Evolutionary conservation across 768 basidiomycete species (phyloP).

Genomic region (Tubosaeta sp.): DNA sequence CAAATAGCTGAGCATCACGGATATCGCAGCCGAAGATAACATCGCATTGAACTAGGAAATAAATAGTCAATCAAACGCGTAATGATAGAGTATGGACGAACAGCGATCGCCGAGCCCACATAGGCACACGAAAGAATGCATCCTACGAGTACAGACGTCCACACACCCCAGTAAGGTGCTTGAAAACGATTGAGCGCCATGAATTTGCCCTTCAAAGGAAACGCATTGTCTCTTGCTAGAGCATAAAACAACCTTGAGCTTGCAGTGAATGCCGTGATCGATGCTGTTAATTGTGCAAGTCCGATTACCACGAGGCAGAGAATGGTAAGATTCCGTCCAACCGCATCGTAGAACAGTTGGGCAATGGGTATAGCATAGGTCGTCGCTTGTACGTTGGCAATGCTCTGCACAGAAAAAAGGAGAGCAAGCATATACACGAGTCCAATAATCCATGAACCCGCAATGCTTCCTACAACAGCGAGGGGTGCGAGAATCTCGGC

Average conservation of each 20-base stretch:
- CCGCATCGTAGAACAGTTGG: conserved; percentile 53
- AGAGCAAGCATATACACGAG: conserved; percentile 56
- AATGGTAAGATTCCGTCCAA: conserved; percentile 42
- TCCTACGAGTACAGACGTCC: conserved; percentile 49
- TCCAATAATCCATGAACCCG: conserved; percentile 54
- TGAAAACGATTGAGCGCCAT: conserved; percentile 51
- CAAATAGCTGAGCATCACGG: conserved; percentile 55
- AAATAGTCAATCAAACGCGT: neutral
- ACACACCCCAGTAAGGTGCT: conserved; percentile 53
- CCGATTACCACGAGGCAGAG: conserved; percentile 49
- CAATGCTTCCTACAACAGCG: conserved; percentile 52
- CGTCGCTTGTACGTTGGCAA: conserved; percentile 45
- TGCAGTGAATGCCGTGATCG: conserved; percentile 55
- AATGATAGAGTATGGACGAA: conserved; percentile 25
- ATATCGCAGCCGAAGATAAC: conserved; percentile 51
- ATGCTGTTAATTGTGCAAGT: conserved; percentile 51
- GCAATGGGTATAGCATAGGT: conserved; percentile 56
- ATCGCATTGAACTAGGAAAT: conserved; percentile 48
- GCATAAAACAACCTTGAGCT: conserved; percentile 56
- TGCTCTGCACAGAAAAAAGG: conserved; percentile 53
- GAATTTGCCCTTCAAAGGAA: conserved; percentile 44
- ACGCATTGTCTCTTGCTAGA: conserved; percentile 49
- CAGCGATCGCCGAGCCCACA: conserved; percentile 52
- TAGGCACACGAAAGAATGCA: conserved; percentile 56
- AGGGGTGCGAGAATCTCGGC: conserved; percentile 55